Conservation (phyloP, 176 grass and related monocot genomes). For the Oryza rufipogon region DNA sequence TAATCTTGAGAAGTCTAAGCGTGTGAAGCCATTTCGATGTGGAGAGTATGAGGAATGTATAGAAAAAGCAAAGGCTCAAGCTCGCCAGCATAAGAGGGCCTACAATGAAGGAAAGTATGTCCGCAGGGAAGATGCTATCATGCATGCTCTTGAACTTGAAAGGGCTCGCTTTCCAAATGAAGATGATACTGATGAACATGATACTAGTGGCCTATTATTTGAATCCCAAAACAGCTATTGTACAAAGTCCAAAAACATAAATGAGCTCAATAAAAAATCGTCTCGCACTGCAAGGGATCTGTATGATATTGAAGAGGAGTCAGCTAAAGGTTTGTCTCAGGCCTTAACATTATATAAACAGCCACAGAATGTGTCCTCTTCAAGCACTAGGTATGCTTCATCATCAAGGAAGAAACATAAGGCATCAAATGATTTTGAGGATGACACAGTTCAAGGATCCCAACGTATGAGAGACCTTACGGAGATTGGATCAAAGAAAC, state of each 20-base stretch:
- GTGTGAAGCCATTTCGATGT: slow-evolving; percentile 91
- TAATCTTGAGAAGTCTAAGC: slow-evolving; percentile 91
- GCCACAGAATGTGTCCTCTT: slow-evolving; percentile 56
- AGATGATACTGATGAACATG: slow-evolving; percentile 31
- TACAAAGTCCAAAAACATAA: slow-evolving; percentile 61
- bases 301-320: slow-evolving; percentile 50
- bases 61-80: slow-evolving; percentile 67
- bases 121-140: slow-evolving; percentile 95
- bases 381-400: slow-evolving; percentile 66
- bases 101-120: slow-evolving; percentile 90
- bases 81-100: slow-evolving; percentile 55
- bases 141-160: slow-evolving; percentile 97
- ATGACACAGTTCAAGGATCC: slow-evolving; percentile 65
- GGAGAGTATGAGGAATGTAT: slow-evolving; percentile 97
- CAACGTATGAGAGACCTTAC: slow-evolving; percentile 90
- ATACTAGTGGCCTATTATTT: not conserved
- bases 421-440: slow-evolving; percentile 62
- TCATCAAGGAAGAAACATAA: slow-evolving; percentile 71
- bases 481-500: slow-evolving; percentile 74
- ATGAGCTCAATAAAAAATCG: slow-evolving; percentile 59
- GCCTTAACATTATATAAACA: slow-evolving; percentile 49
- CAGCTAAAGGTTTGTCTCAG: slow-evolving; percentile 57
- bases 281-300: slow-evolving; percentile 39
- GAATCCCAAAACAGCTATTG: slow-evolving; percentile 41
- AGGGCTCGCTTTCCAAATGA: slow-evolving; percentile 56